Evolutionary conservation across 2,329 filamentous ascomycete genomes (phyloP).

Genomic region (Colletotrichum simmondsii): DNA sequence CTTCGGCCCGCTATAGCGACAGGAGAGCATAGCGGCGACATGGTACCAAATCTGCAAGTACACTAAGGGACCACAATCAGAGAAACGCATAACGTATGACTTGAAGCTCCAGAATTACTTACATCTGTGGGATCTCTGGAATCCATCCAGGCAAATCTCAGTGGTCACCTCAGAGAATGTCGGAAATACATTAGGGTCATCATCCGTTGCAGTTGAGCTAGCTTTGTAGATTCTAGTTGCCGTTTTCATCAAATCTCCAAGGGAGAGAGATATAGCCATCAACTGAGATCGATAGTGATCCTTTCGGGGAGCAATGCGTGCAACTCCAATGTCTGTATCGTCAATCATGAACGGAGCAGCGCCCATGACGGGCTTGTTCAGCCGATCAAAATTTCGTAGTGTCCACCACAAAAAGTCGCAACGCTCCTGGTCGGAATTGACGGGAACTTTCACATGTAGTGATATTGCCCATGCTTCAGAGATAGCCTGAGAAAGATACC

Average conservation of each 20-base stretch:
- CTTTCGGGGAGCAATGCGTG: background rate
- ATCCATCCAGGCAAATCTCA: slow-evolving; percentile 2
- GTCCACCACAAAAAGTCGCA: slow-evolving; percentile 37
- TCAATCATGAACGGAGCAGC: slow-evolving; percentile 38
- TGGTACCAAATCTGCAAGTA: slow-evolving; percentile 39
- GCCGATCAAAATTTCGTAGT: slow-evolving; percentile 35
- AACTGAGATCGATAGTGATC: slow-evolving; percentile 32
- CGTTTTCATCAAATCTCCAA: slow-evolving; percentile 36
- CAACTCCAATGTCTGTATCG: slow-evolving; percentile 35
- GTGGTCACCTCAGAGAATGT: slow-evolving; percentile 14
- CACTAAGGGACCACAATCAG: background rate
- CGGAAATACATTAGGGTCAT: slow-evolving; percentile 34
- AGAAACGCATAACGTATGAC: background rate
- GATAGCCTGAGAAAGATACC: slow-evolving; percentile 39
- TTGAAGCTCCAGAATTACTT: background rate
- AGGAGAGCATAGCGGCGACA: slow-evolving; percentile 37
- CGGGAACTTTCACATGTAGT: slow-evolving; percentile 34
- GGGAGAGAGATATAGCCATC: slow-evolving; percentile 18
- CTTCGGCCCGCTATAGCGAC: slow-evolving; percentile 36
- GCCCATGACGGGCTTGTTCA: slow-evolving; percentile 38
- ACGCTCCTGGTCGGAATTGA: slow-evolving; percentile 30
- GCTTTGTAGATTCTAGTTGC: slow-evolving; percentile 38
- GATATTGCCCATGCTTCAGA: slow-evolving; percentile 41
- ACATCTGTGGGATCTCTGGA: slow-evolving; percentile 35
- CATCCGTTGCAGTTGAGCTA: slow-evolving; percentile 23